Conservation (phyloP, 2,329 filamentous ascomycete species). For the Rugonectria rugulosa region DNA sequence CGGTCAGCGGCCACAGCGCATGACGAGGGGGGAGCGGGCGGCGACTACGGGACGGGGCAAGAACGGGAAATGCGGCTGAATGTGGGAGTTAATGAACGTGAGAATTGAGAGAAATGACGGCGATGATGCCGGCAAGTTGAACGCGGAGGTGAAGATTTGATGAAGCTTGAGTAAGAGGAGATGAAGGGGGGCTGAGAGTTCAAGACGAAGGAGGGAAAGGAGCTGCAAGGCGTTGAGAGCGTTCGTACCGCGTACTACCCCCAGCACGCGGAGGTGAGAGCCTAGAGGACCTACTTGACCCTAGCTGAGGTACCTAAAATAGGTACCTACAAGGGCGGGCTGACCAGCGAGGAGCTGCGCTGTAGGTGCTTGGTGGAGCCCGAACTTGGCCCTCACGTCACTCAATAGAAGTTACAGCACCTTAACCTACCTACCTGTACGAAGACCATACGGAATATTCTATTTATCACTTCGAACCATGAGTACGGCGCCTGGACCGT, state of each 20-base stretch:
- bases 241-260: too few species aligned
- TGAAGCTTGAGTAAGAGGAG: neutral
- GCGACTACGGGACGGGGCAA: constrained; percentile 19
- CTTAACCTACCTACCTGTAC: constrained; percentile 1
- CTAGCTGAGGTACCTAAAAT: too few species aligned
- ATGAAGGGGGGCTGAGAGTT: neutral
- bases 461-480: too few species aligned
- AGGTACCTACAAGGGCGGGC: constrained; percentile 13
- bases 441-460: too few species aligned
- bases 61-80: constrained; percentile 16
- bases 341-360: too few species aligned
- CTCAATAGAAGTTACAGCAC: too few species aligned
- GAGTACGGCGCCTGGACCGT: too few species aligned
- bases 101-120: neutral
- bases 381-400: too few species aligned
- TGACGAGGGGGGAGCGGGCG: constrained; percentile 41
- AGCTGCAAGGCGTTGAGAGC: neutral
- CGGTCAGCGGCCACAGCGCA: constrained; percentile 50
- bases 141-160: neutral
- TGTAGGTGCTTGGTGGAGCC: constrained; percentile 2
- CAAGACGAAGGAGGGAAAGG: neutral
- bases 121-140: neutral
- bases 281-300: neutral
- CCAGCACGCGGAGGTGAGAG: constrained; percentile 4
- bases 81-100: neutral